phyloP scores from a whole-genome alignment of 805 yeast species.

The Teunomyces tritomae region DNA sequence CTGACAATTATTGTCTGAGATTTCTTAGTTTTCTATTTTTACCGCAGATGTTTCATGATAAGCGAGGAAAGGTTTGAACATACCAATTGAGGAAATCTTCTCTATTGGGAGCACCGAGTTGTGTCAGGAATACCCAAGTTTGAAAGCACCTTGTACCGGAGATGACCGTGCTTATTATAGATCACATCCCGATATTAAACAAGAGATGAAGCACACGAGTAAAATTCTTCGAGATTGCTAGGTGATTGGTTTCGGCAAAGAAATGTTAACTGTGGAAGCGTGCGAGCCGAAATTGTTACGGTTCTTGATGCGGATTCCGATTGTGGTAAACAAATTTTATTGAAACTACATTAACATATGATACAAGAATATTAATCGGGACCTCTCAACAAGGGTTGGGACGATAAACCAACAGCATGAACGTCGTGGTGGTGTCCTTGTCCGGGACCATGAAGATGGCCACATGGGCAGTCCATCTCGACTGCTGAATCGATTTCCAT shows the following conservation, averaged over 20 bases:
- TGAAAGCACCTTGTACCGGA: no score
- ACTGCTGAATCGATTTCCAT: neutral
- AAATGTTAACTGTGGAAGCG: no score
- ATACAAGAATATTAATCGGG: constrained; percentile 9
- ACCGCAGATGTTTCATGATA: neutral
- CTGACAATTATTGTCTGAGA: neutral
- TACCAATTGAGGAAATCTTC: neutral
- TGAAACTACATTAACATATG: neutral
- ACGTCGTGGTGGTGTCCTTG: constrained; percentile 13
- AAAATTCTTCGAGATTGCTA: no score
- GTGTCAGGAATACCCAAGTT: no score
- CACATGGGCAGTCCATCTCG: constrained; percentile 13
- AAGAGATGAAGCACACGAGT: neutral
- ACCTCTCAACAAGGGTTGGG: constrained; percentile 13
- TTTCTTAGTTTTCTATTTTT: neutral
- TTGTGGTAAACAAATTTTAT: neutral
- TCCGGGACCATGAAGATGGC: constrained; percentile 16
- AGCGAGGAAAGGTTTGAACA: neutral
- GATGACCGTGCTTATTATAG: no score
- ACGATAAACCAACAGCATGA: constrained; percentile 13
- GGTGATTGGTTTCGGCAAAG: no score
- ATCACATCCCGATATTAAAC: no score
- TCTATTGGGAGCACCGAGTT: neutral
- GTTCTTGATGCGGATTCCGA: neutral
- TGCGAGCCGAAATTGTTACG: neutral